Evolutionary conservation across 345 rosid species (phyloP), one percentile per base, ranked within the genome.

Genomic region (Cardamine resedifolia): DNA sequence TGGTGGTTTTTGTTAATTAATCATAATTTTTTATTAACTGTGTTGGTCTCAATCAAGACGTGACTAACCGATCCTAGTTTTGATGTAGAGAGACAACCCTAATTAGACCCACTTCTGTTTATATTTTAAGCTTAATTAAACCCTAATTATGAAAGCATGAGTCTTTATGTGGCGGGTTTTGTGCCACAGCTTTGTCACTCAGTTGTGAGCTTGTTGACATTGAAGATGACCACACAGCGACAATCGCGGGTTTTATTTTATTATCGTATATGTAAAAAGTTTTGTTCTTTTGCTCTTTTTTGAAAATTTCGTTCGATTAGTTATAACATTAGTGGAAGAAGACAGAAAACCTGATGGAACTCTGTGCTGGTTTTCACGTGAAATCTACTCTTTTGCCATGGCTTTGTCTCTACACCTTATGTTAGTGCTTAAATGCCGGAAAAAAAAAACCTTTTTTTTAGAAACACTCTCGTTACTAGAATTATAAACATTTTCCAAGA

Each of bases 321-420:
- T 66, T 16, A 41, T 4, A 44, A 44, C 28, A 27, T 19, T 69
- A 70, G 79, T 69, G 55, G 70, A 63, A 70, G 5, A 76, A 47
- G 71, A 76, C 76, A 70, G 48, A 56, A 43, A 14, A 14, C 16
- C 21, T 58, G 68, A 72, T 71, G 72, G 80, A 71, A 71, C 68
- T 77, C 73, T 77, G 51, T 71, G 80, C 72, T 77, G 57, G 47
- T 71, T 57, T 34, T 51, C 80, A 77, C 80, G 77, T 77, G 80
- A 71, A 57, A 31, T 49, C 67, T 77, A 62, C 21, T 58, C 72
- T 77, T 71, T 71, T 71, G 75, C 71, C 27, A 56, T 76, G 18
- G 38, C 56, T 71, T 48, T 71, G 80, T 77, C 67, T 75, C 64
- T 60, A n/a, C 14, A 49, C 68, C 52, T 64, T 76, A 59, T 33